Conservation (phyloP, 2,329 filamentous ascomycete genomes). For the Stagonosporopsis chrysanthemi region DNA sequence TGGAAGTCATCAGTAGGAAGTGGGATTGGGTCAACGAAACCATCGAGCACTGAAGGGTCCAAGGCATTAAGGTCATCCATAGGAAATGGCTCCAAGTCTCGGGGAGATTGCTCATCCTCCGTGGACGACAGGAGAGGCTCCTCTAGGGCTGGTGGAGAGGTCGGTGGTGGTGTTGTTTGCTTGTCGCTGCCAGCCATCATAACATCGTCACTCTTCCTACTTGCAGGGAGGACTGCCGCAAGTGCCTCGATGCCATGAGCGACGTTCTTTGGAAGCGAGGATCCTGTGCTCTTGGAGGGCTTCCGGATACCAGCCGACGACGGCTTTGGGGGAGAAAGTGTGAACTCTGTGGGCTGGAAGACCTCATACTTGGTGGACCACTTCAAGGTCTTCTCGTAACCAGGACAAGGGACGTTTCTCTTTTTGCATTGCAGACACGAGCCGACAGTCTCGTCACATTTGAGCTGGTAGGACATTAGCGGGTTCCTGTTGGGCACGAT, state of each 20-base stretch:
- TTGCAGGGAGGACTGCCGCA: constrained; percentile 45
- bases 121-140: constrained; percentile 30
- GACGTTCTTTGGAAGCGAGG: constrained; percentile 40
- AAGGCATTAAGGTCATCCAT: constrained; percentile 36
- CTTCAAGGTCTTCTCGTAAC: constrained; percentile 56
- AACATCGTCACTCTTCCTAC: constrained; percentile 33
- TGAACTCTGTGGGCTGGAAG: constrained; percentile 46
- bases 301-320: constrained; percentile 20
- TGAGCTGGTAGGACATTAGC: constrained; percentile 46
- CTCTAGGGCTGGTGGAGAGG: constrained; percentile 32
- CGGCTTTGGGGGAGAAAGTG: constrained; percentile 25
- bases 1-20: constrained; percentile 34
- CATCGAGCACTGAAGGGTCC: constrained; percentile 38
- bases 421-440: constrained; percentile 55
- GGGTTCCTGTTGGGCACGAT: not conserved
- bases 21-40: constrained; percentile 30
- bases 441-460: constrained; percentile 56
- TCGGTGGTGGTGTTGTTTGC: constrained; percentile 28
- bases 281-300: constrained; percentile 12
- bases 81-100: constrained; percentile 34
- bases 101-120: constrained; percentile 37
- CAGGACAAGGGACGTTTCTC: constrained; percentile 54
- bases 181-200: constrained; percentile 20
- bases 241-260: constrained; percentile 47
- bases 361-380: constrained; percentile 60